Evolutionary conservation across 2,329 filamentous ascomycete genomes (phyloP).

Genomic region (Botrytis fragariae): DNA sequence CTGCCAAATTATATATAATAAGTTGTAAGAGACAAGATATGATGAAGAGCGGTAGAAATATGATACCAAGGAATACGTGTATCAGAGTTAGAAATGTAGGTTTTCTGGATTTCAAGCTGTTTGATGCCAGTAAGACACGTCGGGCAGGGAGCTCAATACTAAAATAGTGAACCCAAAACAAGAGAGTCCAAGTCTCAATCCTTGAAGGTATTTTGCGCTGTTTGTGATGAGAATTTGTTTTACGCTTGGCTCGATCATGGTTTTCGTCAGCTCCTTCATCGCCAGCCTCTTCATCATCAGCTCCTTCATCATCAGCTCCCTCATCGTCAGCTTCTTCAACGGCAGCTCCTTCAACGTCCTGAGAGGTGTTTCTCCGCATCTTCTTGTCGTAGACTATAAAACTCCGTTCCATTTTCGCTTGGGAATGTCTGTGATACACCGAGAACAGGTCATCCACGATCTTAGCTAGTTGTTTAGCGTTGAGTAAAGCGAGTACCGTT

Average conservation of each 20-base stretch:
- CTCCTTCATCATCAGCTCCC: too few relatives aligned
- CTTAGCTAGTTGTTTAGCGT: background rate
- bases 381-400: background rate
- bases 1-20: background rate
- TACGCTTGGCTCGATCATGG: rapidly evolving
- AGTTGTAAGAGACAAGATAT: background rate
- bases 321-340: too few relatives aligned
- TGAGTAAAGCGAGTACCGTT: background rate
- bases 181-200: background rate
- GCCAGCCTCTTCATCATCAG: too few relatives aligned
- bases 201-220: background rate
- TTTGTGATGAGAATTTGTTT: rapidly evolving
- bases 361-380: too few relatives aligned
- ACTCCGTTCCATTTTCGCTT: background rate
- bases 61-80: background rate
- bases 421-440: background rate
- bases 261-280: too few relatives aligned
- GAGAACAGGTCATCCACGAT: background rate
- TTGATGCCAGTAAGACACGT: background rate
- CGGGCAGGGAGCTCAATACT: background rate
- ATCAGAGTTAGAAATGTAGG: background rate
- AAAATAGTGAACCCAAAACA: background rate
- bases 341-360: background rate
- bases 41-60: background rate
- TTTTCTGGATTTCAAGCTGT: background rate